A percentile compares a stretch with the other conserved stretches of the same genome.
Evolutionary conservation across 2,329 filamentous ascomycete species (phyloP).

Genomic region (Colletotrichum gloeosporioides): DNA sequence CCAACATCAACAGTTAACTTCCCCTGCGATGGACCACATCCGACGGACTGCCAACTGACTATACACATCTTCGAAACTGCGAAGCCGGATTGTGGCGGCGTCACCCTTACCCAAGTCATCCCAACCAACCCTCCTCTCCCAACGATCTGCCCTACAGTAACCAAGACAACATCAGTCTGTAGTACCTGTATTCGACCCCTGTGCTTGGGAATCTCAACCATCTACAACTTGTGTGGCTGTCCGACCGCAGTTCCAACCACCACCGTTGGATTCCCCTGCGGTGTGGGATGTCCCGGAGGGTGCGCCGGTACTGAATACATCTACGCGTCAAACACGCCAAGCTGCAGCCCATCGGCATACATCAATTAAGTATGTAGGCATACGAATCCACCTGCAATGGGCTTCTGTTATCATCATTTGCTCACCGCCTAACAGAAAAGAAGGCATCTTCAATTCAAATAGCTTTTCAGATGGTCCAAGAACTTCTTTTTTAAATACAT

Average conservation of each 20-base stretch:
- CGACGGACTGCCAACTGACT: constrained; percentile 13
- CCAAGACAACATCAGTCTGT: not conserved
- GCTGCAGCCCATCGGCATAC: not conserved
- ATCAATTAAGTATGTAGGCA: not conserved
- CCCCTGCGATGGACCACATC: constrained; percentile 23
- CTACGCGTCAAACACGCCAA: constrained; percentile 2
- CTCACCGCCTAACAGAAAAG: not conserved
- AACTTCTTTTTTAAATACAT: not conserved
- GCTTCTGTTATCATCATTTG: not conserved
- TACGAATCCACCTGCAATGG: not conserved
- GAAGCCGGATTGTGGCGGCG: not conserved
- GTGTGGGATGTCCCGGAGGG: not conserved
- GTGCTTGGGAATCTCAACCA: not conserved
- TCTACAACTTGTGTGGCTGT: constrained; percentile 7
- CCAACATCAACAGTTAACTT: constrained; percentile 25
- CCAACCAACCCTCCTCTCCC: not conserved
- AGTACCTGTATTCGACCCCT: not conserved
- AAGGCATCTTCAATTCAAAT: not conserved
- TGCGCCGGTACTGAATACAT: constrained; percentile 9
- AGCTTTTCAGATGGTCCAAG: not conserved
- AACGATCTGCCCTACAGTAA: constrained; percentile 5
- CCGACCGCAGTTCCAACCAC: constrained; percentile 6
- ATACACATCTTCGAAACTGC: constrained; percentile 6
- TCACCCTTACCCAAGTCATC: not conserved
- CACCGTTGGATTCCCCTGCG: not conserved